Base-by-base conservation (phyloP, 257 asterid species). In the Forsythia viridissima region DNA sequence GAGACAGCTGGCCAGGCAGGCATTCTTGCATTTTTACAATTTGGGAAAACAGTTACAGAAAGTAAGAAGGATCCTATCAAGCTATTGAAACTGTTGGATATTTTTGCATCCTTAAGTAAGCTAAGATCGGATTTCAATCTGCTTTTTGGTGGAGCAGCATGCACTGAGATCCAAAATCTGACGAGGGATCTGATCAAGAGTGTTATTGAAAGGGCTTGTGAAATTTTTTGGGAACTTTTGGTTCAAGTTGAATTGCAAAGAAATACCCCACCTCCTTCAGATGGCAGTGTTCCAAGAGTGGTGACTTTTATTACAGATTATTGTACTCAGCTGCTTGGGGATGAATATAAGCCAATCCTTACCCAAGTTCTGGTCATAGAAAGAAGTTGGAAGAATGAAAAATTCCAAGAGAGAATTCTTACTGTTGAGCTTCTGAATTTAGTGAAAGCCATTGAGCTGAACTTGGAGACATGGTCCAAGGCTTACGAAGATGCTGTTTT, bases 11-110 rank as follows among this genome's bases (percentile, higher is more conserved):
- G 92, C 39, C 97, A 92, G 86, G 94, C 97, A 0, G 96, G 97
- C 71, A 84, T 94, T 68, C 92, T 91, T 18, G 91, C 96, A 9
- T 94, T 92, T 85, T 79, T 94, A 80, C 92, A 90, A 74, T 92
- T 94, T 81, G 98, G 97, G 3, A 92, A 87, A 77, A 91, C 96
- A 36, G 93, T 94, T 20, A 30, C 34, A 88, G 94, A 91, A 78
- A 89, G 97, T 70, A 94, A 92, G 87, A 94, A 94, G 85, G 97
- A 92, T 82, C 96, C 97, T 0, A 88, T 91, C 83, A 94, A 91
- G 86, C 84, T 92, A n/a, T 75, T 92, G 80, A 92, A 92, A 52
- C 89, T 91, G 76, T 83, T 94, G 34, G 98, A 94, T 72, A 89
- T 91, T 68, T 92, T 91, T 81, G 86, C 94, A 34, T 91, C 93